Conservation (phyloP, 2,329 filamentous ascomycete species). For the Cordyceps javanica region DNA sequence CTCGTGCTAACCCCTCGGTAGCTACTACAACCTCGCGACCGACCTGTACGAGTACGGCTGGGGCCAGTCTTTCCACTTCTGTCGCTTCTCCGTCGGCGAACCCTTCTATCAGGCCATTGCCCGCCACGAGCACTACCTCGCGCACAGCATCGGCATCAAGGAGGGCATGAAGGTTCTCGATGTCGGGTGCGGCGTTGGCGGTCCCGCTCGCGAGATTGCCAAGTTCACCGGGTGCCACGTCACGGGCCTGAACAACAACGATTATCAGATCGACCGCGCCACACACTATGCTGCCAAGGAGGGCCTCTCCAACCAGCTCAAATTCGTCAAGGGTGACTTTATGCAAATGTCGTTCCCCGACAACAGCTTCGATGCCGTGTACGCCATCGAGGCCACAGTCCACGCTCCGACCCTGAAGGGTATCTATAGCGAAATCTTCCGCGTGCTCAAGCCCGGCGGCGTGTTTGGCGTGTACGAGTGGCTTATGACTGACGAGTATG, state of each 20-base stretch:
- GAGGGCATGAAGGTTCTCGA: constrained; percentile 87
- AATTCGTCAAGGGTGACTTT: constrained; percentile 79
- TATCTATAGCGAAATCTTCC: constrained; percentile 86
- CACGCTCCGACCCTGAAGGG: constrained; percentile 82
- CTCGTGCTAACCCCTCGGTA: constrained; percentile 27
- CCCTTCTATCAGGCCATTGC: constrained; percentile 86
- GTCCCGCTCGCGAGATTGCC: constrained; percentile 90
- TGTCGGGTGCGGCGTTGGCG: constrained; percentile 94
- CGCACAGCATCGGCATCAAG: constrained; percentile 78
- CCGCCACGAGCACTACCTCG: constrained; percentile 96
- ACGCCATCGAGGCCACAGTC: constrained; percentile 90
- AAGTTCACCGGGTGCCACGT: constrained; percentile 90
- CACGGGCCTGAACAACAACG: constrained; percentile 60
- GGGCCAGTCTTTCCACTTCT: constrained; percentile 97
- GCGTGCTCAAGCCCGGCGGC: constrained; percentile 89
- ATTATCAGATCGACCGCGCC: constrained; percentile 97
- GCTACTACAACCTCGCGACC: constrained; percentile 96
- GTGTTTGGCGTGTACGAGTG: constrained; percentile 93
- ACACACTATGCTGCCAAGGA: constrained; percentile 78
- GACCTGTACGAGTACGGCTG: constrained; percentile 96
- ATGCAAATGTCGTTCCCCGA: constrained; percentile 88
- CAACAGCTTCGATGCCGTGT: constrained; percentile 84
- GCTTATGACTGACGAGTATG: constrained; percentile 93
- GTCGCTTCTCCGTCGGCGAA: constrained; percentile 82
- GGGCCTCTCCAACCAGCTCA: constrained; percentile 70